Base-by-base conservation (phyloP, 2,329 filamentous ascomycete genomes). In the Bipolaris cookei region DNA sequence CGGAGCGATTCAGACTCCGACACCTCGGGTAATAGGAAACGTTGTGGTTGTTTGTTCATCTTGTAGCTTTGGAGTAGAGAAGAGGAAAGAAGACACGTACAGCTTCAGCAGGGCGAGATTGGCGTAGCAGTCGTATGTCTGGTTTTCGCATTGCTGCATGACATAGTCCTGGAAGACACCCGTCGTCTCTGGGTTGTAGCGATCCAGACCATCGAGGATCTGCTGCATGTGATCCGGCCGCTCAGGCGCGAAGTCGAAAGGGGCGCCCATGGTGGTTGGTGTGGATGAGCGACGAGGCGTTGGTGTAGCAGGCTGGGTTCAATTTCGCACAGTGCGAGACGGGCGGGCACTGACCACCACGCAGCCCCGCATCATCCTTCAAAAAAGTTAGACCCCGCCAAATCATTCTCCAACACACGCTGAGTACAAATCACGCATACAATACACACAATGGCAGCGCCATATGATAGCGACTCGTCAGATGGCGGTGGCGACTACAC, bases 101-200 rank as follows among this genome's bases (percentile, higher is more conserved):
- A 99, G 86, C 83, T 99, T 99, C 80, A 99, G 78, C 64, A 99
- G 83, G 46, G 95, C 96, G 77, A 97, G 83, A 82, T 98, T 99
- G 72, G 95, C 92, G 80, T 97, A 98, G 84, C 90, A 91, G 81
- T 99, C 95, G 80, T 92, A 93, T 70, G 90, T 93, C 81, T 92
- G 90, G 79, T 90, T 88, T 80, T 98, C 94, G 84, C 95, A 99
- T 82, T 99, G 95, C 79, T 92, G 88, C 75, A 86, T 85, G 63
- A 99, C 89, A 80, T 99, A 99, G 78, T 91, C 90, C 84, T 99
- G 94, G 79, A 99, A 95, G 66, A 91, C 85, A 62, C 87, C 86
- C 47, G 96, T 96, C 49, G 95, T 97, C 83, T 99, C 95, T 39
- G 95, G 95, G 80, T 99, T 99, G 84, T 99, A 99, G 75, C 95